Evolutionary conservation across 2,329 filamentous ascomycete species (phyloP).

Genomic region (Dactylellina haptotyla): DNA sequence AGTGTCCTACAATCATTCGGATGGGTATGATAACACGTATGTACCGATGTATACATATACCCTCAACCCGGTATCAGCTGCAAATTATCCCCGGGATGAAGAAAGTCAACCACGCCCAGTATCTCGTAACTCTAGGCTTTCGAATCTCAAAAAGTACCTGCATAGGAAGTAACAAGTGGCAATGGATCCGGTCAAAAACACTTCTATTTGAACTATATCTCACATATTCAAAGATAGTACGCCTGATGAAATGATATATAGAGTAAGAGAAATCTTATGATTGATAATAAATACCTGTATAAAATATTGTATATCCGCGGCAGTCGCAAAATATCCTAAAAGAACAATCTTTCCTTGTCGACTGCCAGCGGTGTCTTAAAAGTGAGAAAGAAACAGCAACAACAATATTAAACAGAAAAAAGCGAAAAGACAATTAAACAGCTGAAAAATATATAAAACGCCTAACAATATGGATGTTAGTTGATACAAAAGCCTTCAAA

Average conservation of each 20-base stretch:
- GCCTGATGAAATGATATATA: not conserved
- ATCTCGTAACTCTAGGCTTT: too few species aligned
- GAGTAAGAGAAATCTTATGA: not conserved
- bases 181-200: not conserved
- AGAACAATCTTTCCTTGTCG: slow-evolving; percentile 6
- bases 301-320: not conserved
- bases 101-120: too few species aligned
- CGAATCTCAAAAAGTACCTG: too few species aligned
- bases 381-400: not conserved
- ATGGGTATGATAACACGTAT: too few species aligned
- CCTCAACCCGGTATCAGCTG: too few species aligned
- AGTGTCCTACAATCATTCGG: too few species aligned
- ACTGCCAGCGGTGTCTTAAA: not conserved
- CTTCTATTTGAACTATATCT: not conserved
- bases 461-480: too few species aligned
- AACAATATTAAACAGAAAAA: not conserved
- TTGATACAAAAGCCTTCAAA: too few species aligned
- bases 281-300: not conserved
- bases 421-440: not conserved
- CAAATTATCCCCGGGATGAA: too few species aligned
- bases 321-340: not conserved
- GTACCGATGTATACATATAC: too few species aligned
- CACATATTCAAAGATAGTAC: not conserved
- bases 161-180: not conserved
- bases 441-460: not conserved